Conservation (phyloP, 164 flowering plant genomes). For the Tetracentron sinense region DNA sequence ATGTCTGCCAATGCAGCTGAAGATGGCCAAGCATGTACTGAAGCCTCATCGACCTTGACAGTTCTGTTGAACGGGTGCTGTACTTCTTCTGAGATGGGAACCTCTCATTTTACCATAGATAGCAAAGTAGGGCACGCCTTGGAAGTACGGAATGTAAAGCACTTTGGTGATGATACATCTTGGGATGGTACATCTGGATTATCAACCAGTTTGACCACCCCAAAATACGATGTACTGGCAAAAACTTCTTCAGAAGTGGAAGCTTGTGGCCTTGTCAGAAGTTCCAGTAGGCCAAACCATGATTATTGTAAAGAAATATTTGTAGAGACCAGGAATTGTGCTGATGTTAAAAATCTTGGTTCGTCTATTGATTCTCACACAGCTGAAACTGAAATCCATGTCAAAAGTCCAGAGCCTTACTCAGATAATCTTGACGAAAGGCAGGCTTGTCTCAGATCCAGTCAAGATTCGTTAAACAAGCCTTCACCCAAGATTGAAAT, state of each 20-base stretch:
- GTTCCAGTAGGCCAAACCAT: conserved; percentile 10
- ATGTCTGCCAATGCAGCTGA: conserved; percentile 91
- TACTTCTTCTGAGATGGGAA: conserved; percentile 13
- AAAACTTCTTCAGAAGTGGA: conserved; percentile 16
- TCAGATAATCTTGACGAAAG: conserved; percentile 13
- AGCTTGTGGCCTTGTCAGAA: conserved; percentile 6
- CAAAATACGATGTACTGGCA: conserved; percentile 3
- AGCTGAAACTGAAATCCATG: conserved; percentile 5
- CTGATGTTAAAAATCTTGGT: conserved; percentile 13
- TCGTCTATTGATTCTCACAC: conserved; percentile 8
- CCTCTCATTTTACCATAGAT: conserved; percentile 18
- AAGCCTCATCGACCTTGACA: conserved; percentile 18
- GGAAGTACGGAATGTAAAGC: conserved; percentile 13
- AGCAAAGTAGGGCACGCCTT: conserved; percentile 16
- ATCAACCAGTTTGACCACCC: conserved; percentile 20
- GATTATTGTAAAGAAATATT: conserved; percentile 16
- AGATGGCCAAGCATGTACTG: conserved; percentile 35
- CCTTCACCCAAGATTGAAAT: conserved; percentile 16
- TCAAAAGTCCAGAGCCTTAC: conserved; percentile 10
- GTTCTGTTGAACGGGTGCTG: conserved; percentile 16
- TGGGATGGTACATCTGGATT: conserved; percentile 15
- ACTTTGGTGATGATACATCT: conserved; percentile 14
- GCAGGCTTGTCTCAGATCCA: conserved; percentile 8
- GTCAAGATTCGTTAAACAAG: conserved; percentile 12
- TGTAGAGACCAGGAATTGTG: conserved; percentile 13